Conservation (phyloP, 2,329 filamentous ascomycete species). For the Emmonsiellopsis sp. region DNA sequence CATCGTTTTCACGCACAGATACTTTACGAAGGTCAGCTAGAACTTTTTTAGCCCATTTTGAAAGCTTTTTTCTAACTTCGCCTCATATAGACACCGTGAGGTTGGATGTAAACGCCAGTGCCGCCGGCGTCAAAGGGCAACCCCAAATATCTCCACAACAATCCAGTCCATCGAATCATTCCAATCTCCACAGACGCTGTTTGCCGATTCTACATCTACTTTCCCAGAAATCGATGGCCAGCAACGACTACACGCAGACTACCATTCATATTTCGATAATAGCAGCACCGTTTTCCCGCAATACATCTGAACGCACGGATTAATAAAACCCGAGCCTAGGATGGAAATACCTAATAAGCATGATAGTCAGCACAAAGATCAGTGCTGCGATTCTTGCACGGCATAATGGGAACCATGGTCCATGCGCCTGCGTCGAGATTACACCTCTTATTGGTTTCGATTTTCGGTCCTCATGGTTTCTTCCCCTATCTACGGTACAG, state of each 20-base stretch:
- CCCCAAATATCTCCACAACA: background rate
- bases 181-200: background rate
- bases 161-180: background rate
- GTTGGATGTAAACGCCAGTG: constrained; percentile 13
- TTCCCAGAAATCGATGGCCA: background rate
- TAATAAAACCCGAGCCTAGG: background rate
- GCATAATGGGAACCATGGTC: background rate
- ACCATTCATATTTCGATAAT: constrained; percentile 2
- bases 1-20: constrained; percentile 69
- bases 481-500: background rate
- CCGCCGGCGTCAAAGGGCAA: constrained; percentile 2
- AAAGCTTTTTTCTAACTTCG: background rate
- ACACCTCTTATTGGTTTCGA: background rate
- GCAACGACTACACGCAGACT: background rate
- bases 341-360: too few relatives aligned
- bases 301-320: background rate
- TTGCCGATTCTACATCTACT: background rate
- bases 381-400: background rate
- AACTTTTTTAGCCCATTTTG: background rate
- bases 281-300: background rate
- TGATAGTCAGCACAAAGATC: background rate
- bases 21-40: constrained; percentile 62
- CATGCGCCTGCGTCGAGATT: background rate
- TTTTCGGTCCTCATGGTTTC: background rate
- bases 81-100: constrained; percentile 10